Evolutionary conservation across 768 basidiomycete species (phyloP), one percentile per base, ranked within the genome.

Genomic region (Boletus sensibilis): DNA sequence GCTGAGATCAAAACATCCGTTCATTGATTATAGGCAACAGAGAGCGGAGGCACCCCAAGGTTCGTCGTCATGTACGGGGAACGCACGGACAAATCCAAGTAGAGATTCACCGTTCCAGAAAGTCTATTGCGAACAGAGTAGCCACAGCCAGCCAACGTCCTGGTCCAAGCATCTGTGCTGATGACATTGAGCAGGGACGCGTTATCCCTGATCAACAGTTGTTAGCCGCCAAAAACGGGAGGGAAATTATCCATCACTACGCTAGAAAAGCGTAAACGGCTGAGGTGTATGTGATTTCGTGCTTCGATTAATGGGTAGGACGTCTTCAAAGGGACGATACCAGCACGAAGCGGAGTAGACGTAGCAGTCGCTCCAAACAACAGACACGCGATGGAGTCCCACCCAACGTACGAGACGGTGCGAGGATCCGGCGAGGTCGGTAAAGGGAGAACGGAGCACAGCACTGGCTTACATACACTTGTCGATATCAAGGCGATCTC

Each of bases 401-500:
- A 18, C 10, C 18, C 21, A 16, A 21, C 8, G 47, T 39, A 50
- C 25, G 16, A 16, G 47, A 45, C 12, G 42, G 18, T 14, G 38
- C 21, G 14, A 34, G 31, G 27, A 21, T 16, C 13, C 9, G 45
- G 45, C 13, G 29, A 46, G 45, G 45, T 31, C 44, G n/a, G 27
- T 29, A 45, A n/a, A 29, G 27, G 13, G 13, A 12, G 20, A 11
- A 18, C 2, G 27, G 23, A 21, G 61, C 48, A 53, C 61, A 59
- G 58, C 66, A 55, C 66, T 10, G 37, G 66, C 64, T 68, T 68
- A 67, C 64, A 68, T 66, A 68, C 58, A 52, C 66, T 33, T 12
- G 65, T 53, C 47, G 66, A 67, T 71, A 72, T 71, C 68, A 66
- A 62, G 65, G 57, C 58, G 57, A 72, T 69, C 67, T 60, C 70